These are phyloP conservation scores for Russula abietina DNA, from an alignment of 768 basidiomycete genomes.

Conservation along the genomic window DNA sequence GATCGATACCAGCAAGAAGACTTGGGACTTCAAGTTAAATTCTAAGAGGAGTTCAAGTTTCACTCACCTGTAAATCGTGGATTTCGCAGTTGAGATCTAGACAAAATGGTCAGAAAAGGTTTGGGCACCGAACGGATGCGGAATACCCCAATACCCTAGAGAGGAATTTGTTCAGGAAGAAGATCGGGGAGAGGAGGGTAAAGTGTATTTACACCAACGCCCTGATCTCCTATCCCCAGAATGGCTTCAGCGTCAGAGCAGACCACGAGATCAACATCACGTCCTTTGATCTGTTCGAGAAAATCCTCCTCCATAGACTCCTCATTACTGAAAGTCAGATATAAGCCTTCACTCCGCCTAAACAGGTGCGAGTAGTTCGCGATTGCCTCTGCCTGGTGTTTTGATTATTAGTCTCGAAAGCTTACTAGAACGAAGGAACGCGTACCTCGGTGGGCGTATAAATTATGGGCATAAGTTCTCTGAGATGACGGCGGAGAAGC, in stretches of 20 bases:
- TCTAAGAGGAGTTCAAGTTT: not conserved
- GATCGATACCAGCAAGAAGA: slow-evolving; percentile 61
- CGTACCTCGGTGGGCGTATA: slow-evolving; percentile 77
- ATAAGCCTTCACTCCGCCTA: slow-evolving; percentile 72
- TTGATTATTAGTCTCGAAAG: not conserved
- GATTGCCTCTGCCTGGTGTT: slow-evolving; percentile 68
- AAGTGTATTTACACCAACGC: slow-evolving; percentile 54
- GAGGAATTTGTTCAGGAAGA: not conserved
- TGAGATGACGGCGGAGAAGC: slow-evolving; percentile 41
- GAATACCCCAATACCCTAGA: slow-evolving; percentile 36
- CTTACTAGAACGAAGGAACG: not conserved
- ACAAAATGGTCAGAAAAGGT: not conserved
- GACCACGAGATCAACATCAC: slow-evolving; percentile 70
- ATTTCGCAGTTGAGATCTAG: slow-evolving; percentile 72
- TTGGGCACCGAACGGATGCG: not conserved
- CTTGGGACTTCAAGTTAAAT: slow-evolving; percentile 31
- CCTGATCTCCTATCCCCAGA: slow-evolving; percentile 69
- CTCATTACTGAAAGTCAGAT: slow-evolving; percentile 52
- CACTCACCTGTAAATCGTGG: slow-evolving; percentile 65
- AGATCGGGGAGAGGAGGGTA: not conserved
- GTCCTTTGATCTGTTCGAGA: slow-evolving; percentile 55
- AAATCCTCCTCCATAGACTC: slow-evolving; percentile 74
- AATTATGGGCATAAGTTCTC: slow-evolving; percentile 56
- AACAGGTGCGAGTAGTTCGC: slow-evolving; percentile 80
- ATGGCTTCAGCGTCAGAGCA: slow-evolving; percentile 84